phyloP scores from a whole-genome alignment of 73 alveolate genomes.

The Blepharisma japonicum region DNA sequence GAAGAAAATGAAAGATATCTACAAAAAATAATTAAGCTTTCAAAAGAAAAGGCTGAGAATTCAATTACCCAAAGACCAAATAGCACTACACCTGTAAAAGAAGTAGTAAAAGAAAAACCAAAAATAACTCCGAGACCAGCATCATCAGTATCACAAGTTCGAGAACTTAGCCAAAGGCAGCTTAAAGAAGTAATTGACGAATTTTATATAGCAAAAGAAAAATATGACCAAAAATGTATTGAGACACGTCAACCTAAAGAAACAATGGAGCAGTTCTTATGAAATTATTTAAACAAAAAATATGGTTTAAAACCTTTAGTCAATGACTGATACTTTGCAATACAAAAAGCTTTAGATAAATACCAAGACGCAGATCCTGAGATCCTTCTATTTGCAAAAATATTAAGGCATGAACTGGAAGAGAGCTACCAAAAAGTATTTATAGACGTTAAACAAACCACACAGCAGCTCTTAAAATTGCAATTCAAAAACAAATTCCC shows the following conservation, averaged over 20 bases:
- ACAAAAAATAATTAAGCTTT: constrained; percentile 34
- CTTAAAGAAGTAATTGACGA: constrained; percentile 73
- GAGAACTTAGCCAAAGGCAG: constrained; percentile 44
- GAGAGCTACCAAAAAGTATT: constrained; percentile 68
- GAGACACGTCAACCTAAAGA: constrained; percentile 73
- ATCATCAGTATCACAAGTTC: neutral
- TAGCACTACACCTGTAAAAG: neutral
- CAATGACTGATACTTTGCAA: constrained; percentile 74
- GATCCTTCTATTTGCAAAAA: constrained; percentile 77
- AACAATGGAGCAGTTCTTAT: constrained; percentile 86
- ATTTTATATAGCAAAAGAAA: constrained; percentile 62
- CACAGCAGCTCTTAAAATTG: constrained; percentile 57
- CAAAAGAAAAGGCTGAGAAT: constrained; percentile 39
- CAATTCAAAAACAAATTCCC: constrained; percentile 72
- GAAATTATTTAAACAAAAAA: constrained; percentile 73
- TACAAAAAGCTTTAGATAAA: constrained; percentile 74
- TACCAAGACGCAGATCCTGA: constrained; percentile 73
- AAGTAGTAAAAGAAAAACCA: neutral
- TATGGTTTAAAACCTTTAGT: constrained; percentile 82
- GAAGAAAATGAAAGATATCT: constrained; percentile 50
- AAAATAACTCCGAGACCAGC: neutral
- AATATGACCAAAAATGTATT: constrained; percentile 68
- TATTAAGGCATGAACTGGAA: constrained; percentile 81
- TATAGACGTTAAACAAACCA: constrained; percentile 53
- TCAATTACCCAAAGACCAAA: constrained; percentile 4